Evolutionary conservation across 2,329 filamentous ascomycete genomes (phyloP), one percentile per base, ranked within the genome.

Genomic region (Aspergillus quadrilineatus): DNA sequence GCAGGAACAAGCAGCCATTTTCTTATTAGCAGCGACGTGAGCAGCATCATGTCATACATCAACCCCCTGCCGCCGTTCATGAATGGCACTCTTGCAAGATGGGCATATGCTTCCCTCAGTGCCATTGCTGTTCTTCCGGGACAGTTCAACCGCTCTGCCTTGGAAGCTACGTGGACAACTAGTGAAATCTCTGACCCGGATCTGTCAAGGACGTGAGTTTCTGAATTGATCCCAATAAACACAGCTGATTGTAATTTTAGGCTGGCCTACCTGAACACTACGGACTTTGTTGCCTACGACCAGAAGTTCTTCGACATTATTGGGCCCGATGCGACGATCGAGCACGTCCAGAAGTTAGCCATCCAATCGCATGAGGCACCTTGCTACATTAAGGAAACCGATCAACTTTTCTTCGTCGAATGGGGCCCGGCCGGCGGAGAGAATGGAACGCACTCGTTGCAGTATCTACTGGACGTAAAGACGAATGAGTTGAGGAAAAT

Each of bases 221-320:
- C 15, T n/a, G 17, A 17, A 17, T 17, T 41, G 1, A n/a, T 3
- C 49, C 8, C 29, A 26, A 12, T 26, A 22, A 4, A 3, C 28
- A 4, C n/a, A 32, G 30, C 30, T 34, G 6, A 32, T 6, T 6
- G 26, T 6, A 2, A 8, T 10, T 26, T 5, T 2, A 47, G 54
- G 0, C 26, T 58, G 3, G 30, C 28, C 4, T 43, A 54, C 41
- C 36, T 60, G 9, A 60, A 59, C 26, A 52, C 36, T 0, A 59
- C 59, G 0, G 56, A 60, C 56, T 60, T 32, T 17, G 46, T 60
- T n/a, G 59, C 59, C 10, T 60, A 60, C 15, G 56, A 60, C 45
- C 17, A 17, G 2, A 7, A 41, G 41, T 60, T 60, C 46, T 55
- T 60, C 6, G 43, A 60, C 10, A 54, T 59, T 15, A 49, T 60